These are phyloP conservation scores for Fusarium solani-melongenae DNA, from an alignment of 2,329 filamentous ascomycete genomes.

Conservation along the genomic window DNA sequence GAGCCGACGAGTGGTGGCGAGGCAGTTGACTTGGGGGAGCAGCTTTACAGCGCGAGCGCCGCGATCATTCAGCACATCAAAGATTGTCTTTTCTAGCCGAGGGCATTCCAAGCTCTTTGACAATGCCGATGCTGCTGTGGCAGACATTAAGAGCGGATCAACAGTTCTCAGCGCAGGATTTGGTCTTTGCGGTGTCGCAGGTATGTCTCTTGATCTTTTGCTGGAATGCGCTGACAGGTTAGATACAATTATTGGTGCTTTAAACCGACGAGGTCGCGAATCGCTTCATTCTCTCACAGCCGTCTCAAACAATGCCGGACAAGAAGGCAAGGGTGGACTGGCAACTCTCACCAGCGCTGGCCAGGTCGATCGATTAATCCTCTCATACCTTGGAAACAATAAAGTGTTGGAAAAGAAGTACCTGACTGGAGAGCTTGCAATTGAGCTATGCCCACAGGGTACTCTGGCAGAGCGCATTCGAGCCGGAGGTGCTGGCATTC, in stretches of 20 bases:
- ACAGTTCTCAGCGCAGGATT: constrained; percentile 82
- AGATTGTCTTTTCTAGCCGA: constrained; percentile 10
- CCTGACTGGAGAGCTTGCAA: constrained; percentile 76
- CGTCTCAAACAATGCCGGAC: constrained; percentile 84
- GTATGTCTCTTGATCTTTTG: constrained; percentile 51
- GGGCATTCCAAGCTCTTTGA: constrained; percentile 59
- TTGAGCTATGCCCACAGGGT: constrained; percentile 82
- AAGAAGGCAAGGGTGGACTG: constrained; percentile 74
- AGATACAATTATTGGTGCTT: constrained; percentile 78
- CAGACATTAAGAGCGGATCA: constrained; percentile 76
- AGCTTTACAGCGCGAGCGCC: constrained; percentile 30
- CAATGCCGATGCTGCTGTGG: constrained; percentile 74
- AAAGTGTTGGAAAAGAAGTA: constrained; percentile 82
- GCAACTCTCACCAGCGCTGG: constrained; percentile 75
- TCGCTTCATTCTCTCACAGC: constrained; percentile 76
- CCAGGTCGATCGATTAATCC: constrained; percentile 77
- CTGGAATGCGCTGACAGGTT: constrained; percentile 7
- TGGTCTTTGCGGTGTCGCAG: constrained; percentile 82
- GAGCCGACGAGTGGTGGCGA: constrained; percentile 5
- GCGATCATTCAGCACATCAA: constrained; percentile 37
- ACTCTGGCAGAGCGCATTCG: constrained; percentile 78
- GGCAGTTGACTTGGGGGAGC: constrained; percentile 35
- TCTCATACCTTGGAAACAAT: constrained; percentile 82
- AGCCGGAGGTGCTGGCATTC: constrained; percentile 80
- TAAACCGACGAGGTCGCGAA: constrained; percentile 69